These are phyloP conservation scores for Xylariaceae sp. DNA, from an alignment of 2,329 filamentous ascomycete species.

Conservation along the genomic window DNA sequence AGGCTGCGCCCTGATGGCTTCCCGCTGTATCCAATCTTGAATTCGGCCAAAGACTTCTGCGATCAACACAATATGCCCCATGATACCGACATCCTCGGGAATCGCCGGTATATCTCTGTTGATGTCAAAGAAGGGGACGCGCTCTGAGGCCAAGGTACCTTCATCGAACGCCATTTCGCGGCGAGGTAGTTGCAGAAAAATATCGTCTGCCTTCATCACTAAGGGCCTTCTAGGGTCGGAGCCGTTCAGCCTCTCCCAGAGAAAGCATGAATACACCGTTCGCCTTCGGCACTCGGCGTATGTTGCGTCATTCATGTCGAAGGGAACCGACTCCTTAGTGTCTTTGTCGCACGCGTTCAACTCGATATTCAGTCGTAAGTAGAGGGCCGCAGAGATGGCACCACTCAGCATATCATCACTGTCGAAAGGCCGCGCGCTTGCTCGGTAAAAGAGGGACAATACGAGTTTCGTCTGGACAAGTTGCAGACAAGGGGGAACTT, in stretches of 20 bases:
- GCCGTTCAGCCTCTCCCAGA: slow-evolving; percentile 64
- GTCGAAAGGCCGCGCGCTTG: slow-evolving; percentile 53
- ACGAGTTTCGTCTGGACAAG: slow-evolving; percentile 65
- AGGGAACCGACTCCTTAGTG: slow-evolving; percentile 41
- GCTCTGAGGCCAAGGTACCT: slow-evolving; percentile 42
- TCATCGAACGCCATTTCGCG: slow-evolving; percentile 58
- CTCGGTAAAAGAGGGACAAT: slow-evolving; percentile 62
- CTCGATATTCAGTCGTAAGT: slow-evolving; percentile 62
- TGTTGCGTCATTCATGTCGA: slow-evolving; percentile 51
- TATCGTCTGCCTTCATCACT: background rate
- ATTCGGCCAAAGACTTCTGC: slow-evolving; percentile 55
- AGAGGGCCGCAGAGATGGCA: slow-evolving; percentile 56
- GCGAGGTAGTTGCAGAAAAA: slow-evolving; percentile 57
- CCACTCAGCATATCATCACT: slow-evolving; percentile 61
- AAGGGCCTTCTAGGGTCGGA: slow-evolving; percentile 34
- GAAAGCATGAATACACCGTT: slow-evolving; percentile 68
- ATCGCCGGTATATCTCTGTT: slow-evolving; percentile 22
- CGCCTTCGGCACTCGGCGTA: slow-evolving; percentile 64
- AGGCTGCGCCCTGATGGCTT: slow-evolving; percentile 3
- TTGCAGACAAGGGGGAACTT: slow-evolving; percentile 52
- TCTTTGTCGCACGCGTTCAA: slow-evolving; percentile 39
- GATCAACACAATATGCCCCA: slow-evolving; percentile 60
- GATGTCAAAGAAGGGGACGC: slow-evolving; percentile 58
- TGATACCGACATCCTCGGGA: slow-evolving; percentile 39
- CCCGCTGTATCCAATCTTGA: slow-evolving; percentile 1